These are phyloP conservation scores for Dentipellis fragilis DNA, from an alignment of 768 basidiomycete genomes.

Conservation along the genomic window DNA sequence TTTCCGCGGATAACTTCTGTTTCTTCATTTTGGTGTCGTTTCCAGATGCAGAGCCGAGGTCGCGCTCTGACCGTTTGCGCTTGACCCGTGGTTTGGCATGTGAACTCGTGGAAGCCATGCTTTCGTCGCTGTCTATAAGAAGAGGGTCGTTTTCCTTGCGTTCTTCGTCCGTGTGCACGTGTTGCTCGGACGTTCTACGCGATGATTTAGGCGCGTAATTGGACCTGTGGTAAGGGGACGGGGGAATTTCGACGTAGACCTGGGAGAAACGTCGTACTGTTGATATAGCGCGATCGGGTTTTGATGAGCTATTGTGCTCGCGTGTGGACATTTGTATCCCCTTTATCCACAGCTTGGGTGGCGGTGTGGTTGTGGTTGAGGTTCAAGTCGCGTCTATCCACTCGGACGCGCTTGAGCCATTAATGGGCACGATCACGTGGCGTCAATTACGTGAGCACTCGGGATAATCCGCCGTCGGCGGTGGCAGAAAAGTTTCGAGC, in stretches of 20 bases:
- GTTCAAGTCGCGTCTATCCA: neutral
- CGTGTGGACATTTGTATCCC: neutral
- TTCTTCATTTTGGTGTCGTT: slow-evolving; percentile 30
- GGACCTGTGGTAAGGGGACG: slow-evolving; percentile 30
- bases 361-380: neutral
- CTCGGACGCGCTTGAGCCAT: neutral
- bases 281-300: slow-evolving; percentile 15
- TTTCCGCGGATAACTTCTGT: slow-evolving; percentile 18
- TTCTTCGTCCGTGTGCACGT: slow-evolving; percentile 3
- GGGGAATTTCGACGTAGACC: slow-evolving; percentile 53
- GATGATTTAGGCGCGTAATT: neutral
- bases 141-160: slow-evolving; percentile 17
- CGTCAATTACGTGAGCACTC: neutral
- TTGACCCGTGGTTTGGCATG: slow-evolving; percentile 13
- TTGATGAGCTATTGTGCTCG: neutral
- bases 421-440: neutral
- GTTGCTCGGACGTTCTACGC: neutral
- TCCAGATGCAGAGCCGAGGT: neutral
- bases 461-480: slow-evolving; percentile 3
- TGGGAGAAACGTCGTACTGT: slow-evolving; percentile 27
- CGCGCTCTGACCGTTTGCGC: slow-evolving; percentile 15
- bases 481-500: slow-evolving; percentile 2
- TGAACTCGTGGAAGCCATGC: slow-evolving; percentile 4
- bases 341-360: neutral
- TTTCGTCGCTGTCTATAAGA: slow-evolving; percentile 15